Percentiles rank a stretch among this genome's conserved stretches.
phyloP scores from a whole-genome alignment of 2,329 filamentous ascomycete species.

The Stachybotrys chartarum region DNA sequence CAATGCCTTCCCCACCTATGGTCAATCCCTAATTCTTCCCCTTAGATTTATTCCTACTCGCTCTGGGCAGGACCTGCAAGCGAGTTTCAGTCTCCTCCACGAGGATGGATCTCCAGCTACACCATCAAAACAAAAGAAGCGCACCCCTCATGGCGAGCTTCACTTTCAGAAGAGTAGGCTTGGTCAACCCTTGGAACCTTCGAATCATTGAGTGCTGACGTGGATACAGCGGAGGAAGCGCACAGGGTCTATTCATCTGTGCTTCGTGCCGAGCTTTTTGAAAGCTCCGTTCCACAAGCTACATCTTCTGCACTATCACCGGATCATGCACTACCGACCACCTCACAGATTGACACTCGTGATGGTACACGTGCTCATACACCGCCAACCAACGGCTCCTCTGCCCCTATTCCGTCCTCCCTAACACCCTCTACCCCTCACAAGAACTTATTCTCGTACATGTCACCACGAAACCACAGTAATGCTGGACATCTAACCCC shows the following conservation, averaged over 20 bases:
- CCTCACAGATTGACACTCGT: slow-evolving; percentile 45
- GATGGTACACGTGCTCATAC: slow-evolving; percentile 72
- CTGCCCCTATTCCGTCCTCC: slow-evolving; percentile 59
- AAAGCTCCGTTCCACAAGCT: slow-evolving; percentile 77
- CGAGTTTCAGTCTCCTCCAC: slow-evolving; percentile 85
- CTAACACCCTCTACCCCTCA: slow-evolving; percentile 91
- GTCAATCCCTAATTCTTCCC: slow-evolving; percentile 12
- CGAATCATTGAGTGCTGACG: slow-evolving; percentile 11
- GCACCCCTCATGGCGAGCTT: slow-evolving; percentile 80
- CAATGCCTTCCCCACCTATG: too few relatives aligned
- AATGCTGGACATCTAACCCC: slow-evolving; percentile 79
- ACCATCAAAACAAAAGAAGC: slow-evolving; percentile 76
- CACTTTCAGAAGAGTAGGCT: slow-evolving; percentile 84
- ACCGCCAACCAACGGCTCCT: slow-evolving; percentile 60
- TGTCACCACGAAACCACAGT: slow-evolving; percentile 65
- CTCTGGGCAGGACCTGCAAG: slow-evolving; percentile 85
- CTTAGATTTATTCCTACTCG: slow-evolving; percentile 88
- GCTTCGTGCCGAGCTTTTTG: slow-evolving; percentile 86
- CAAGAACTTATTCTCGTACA: slow-evolving; percentile 94
- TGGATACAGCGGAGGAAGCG: slow-evolving; percentile 69
- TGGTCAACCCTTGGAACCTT: neutral
- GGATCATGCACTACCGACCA: slow-evolving; percentile 43
- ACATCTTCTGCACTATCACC: slow-evolving; percentile 54
- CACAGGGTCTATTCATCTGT: slow-evolving; percentile 88
- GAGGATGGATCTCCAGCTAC: slow-evolving; percentile 92